Base-by-base conservation (phyloP, 2,329 filamentous ascomycete genomes). In the Acarospora socialis region DNA sequence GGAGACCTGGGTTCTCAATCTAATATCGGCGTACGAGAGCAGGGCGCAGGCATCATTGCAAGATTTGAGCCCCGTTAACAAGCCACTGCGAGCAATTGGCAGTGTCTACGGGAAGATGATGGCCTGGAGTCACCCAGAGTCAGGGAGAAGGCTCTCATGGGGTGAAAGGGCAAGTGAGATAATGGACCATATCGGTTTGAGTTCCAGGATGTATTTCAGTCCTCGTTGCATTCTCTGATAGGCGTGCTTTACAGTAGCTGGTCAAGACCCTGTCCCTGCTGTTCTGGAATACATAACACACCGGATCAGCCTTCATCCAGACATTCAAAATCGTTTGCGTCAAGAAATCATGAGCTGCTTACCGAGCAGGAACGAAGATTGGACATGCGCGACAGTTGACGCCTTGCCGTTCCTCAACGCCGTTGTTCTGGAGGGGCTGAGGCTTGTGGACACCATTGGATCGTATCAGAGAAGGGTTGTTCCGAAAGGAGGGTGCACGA, bases 101-200 rank as follows among this genome's bases (percentile, higher is more conserved):
- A 14, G 35, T 4, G 28, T 35, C 10, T 38, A 35, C 26, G 22
- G 24, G 19, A 31, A 26, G 10, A 19, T 38, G 8, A n/a, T 27
- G n/a, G 15, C 27, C 6, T 28, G 33, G 16, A 23, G 30, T 22
- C 25, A 19, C 12, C 22, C 30, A 5, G 26, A 21, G n/a, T 31
- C 27, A 5, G 31, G 34, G 3, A 10, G 26, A 3, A 21, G 13
- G 3, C 14, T 39, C 4, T 21, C 21, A 2, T 34, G 21, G 22
- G n/a, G 23, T 8, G 34, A 39, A 8, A 19, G 34, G 14, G 37
- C 34, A 19, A 37, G 34, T 23, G 34, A 39, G 21, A 37, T 39
- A 4, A 37, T 39, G 34, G 37, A 39, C 23, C 37, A 39, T 28
- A 28, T 25, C 12, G 34, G 37, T 39, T 32, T 13, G 19, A 10